Conservation (phyloP, 2,329 filamentous ascomycete species). For the Trichoderma harzianum region DNA sequence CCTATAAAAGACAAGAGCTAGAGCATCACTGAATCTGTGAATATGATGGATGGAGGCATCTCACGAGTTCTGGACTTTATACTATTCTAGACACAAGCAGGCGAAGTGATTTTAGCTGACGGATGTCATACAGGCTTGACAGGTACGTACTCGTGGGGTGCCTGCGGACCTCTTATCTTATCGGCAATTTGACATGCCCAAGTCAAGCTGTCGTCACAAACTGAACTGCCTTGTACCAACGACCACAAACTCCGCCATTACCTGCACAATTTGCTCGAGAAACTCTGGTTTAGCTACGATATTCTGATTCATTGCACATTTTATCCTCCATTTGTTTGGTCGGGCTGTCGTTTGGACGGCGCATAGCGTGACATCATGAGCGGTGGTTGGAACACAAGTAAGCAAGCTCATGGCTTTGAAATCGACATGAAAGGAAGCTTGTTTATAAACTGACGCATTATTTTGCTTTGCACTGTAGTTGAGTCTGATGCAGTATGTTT, state of each 20-base stretch:
- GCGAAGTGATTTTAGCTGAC: neutral
- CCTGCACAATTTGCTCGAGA: neutral
- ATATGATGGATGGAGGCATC: neutral
- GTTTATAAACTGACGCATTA: neutral
- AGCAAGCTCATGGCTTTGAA: slow-evolving; percentile 23
- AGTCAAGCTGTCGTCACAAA: neutral
- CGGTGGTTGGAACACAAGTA: slow-evolving; percentile 91
- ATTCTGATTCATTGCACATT: neutral
- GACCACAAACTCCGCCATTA: neutral
- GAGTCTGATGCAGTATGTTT: slow-evolving; percentile 85
- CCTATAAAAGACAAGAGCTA: neutral
- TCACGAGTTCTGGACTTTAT: neutral
- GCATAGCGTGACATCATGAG: slow-evolving; percentile 48
- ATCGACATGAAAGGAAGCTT: neutral
- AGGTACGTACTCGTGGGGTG: slow-evolving; percentile 4
- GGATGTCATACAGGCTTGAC: too few relatives aligned
- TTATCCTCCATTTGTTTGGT: neutral
- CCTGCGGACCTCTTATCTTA: slow-evolving; percentile 17
- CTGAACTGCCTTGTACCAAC: neutral
- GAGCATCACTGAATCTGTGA: neutral
- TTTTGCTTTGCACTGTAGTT: slow-evolving; percentile 44
- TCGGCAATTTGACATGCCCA: neutral
- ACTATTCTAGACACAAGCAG: neutral
- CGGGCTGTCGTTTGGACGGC: neutral
- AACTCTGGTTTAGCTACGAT: neutral